phyloP scores from a whole-genome alignment of 1,284 basidiomycete species.

The Meripilus lineatus region DNA sequence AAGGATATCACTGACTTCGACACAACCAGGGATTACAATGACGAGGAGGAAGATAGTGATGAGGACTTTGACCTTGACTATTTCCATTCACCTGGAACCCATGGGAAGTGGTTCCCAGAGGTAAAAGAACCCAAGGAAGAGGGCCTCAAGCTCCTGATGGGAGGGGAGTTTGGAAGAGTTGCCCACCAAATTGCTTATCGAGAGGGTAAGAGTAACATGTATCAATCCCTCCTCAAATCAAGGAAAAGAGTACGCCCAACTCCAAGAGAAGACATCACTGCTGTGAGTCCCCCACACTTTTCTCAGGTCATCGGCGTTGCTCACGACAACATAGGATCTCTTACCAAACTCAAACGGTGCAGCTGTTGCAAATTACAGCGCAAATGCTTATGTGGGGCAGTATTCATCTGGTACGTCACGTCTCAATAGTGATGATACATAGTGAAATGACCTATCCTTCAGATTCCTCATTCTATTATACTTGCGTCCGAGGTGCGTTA shows the following conservation, averaged over 20 bases:
- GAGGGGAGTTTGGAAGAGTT: slow-evolving; percentile 85
- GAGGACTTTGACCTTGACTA: slow-evolving; percentile 23
- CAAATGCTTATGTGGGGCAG: slow-evolving; percentile 91
- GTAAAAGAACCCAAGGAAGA: slow-evolving; percentile 64
- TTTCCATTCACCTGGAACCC: slow-evolving; percentile 10
- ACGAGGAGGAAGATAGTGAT: slow-evolving; percentile 34
- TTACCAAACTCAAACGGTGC: slow-evolving; percentile 88
- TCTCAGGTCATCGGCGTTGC: background rate
- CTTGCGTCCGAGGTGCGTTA: slow-evolving; percentile 67
- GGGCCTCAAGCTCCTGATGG: slow-evolving; percentile 67
- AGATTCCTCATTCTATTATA: slow-evolving; percentile 83
- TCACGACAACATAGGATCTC: slow-evolving; percentile 44
- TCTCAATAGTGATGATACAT: background rate
- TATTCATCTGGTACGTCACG: slow-evolving; percentile 65
- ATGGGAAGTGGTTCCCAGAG: slow-evolving; percentile 14
- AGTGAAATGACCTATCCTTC: slow-evolving; percentile 16
- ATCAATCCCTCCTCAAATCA: slow-evolving; percentile 42
- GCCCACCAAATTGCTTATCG: slow-evolving; percentile 41
- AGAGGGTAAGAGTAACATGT: slow-evolving; percentile 35
- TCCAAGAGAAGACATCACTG: slow-evolving; percentile 48
- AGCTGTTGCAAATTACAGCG: slow-evolving; percentile 76
- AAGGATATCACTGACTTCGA: no score
- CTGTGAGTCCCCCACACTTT: slow-evolving; percentile 32
- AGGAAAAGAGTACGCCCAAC: slow-evolving; percentile 32
- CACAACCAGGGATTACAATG: slow-evolving; percentile 33